Conservation (phyloP, 306 rosid genomes). For the Quercus variabilis region DNA sequence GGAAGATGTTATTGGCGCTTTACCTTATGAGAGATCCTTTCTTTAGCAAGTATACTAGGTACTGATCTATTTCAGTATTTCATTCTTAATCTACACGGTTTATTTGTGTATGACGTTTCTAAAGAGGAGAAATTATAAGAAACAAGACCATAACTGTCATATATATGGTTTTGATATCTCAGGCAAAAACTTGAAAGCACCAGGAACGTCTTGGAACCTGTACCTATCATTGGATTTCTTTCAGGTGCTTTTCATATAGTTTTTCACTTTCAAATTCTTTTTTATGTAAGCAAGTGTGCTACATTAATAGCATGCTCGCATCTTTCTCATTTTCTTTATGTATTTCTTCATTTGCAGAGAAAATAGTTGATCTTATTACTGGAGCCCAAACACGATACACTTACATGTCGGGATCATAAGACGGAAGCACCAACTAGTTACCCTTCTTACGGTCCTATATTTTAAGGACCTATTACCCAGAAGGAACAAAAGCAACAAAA, state of each 20-base stretch:
- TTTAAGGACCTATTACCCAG: neutral
- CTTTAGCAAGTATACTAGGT: conserved; percentile 87
- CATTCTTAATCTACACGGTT: neutral
- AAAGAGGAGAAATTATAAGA: neutral
- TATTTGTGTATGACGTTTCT: conserved; percentile 3
- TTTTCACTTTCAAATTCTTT: conserved; percentile 13
- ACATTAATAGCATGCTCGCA: neutral
- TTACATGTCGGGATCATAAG: conserved; percentile 82
- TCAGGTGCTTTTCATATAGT: conserved; percentile 46
- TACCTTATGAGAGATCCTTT: conserved; percentile 98
- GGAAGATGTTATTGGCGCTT: conserved; percentile 76
- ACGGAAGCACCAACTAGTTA: conserved; percentile 10
- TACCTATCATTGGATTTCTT: conserved; percentile 80
- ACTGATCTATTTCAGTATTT: neutral
- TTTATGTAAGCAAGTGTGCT: neutral
- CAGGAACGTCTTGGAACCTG: conserved; percentile 58
- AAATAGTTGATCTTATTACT: conserved; percentile 71
- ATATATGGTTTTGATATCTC: conserved; percentile 3
- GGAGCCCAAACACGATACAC: conserved; percentile 95
- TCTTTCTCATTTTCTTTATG: neutral
- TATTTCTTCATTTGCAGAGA: conserved; percentile 46
- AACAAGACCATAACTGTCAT: neutral
- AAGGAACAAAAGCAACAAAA: neutral
- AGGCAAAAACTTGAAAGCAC: conserved; percentile 77
- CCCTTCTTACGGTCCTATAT: conserved; percentile 12